Evolutionary conservation across 371 early-diverging fungal species (phyloP).

Genomic region (Mucor circinelloides): DNA sequence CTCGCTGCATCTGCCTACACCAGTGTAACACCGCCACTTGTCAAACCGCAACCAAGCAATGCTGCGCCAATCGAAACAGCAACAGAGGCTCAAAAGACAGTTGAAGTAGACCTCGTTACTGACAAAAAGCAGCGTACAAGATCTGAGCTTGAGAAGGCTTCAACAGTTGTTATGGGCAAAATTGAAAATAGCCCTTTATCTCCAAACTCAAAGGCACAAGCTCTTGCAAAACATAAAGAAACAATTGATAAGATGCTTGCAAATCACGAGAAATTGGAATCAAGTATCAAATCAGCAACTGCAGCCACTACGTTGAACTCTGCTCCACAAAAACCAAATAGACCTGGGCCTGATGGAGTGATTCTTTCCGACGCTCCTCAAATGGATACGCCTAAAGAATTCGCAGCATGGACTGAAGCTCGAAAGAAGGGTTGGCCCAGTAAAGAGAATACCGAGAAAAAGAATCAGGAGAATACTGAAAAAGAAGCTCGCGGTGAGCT

Average conservation of each 20-base stretch:
- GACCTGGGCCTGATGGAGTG: conserved; percentile 43
- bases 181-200: too few species aligned
- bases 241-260: too few species aligned
- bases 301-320: too few species aligned
- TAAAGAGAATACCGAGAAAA: conserved; percentile 56
- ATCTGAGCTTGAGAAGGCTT: too few species aligned
- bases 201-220: too few species aligned
- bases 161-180: too few species aligned
- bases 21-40: neutral
- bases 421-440: conserved; percentile 72
- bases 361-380: conserved; percentile 49
- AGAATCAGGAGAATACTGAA: conserved; percentile 39
- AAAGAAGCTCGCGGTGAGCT: conserved; percentile 36
- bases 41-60: neutral
- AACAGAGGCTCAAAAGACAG: neutral
- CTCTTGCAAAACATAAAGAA: too few species aligned
- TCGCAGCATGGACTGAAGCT: conserved; percentile 70
- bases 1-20: neutral
- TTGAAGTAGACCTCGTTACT: neutral
- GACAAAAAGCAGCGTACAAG: too few species aligned
- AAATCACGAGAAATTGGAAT: too few species aligned
- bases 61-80: neutral
- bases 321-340: neutral
- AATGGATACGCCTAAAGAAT: conserved; percentile 61
- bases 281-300: too few species aligned